Conservation (phyloP, 495 filamentous ascomycete genomes). For the Pseudotulostoma volvatum region DNA sequence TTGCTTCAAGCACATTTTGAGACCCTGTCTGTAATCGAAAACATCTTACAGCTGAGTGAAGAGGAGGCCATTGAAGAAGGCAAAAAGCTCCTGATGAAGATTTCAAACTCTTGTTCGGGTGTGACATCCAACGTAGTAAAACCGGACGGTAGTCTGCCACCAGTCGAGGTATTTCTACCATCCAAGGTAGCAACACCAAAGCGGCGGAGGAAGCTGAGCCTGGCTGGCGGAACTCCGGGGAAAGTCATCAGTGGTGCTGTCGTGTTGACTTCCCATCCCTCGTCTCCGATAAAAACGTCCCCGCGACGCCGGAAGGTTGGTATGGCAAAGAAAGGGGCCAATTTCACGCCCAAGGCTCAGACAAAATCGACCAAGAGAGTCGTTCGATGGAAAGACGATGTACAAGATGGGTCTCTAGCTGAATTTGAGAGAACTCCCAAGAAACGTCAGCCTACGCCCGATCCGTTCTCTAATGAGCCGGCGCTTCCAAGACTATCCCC, state of each 20-base stretch:
- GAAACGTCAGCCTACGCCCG: constrained; percentile 36
- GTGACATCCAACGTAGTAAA: constrained; percentile 73
- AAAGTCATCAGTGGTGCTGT: constrained; percentile 16
- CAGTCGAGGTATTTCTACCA: constrained; percentile 35
- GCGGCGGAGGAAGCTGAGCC: constrained; percentile 47
- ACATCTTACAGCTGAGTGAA: constrained; percentile 65
- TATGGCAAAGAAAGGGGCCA: constrained; percentile 56
- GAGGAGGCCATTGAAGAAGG: constrained; percentile 65
- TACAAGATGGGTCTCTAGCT: constrained; percentile 62
- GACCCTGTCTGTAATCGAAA: constrained; percentile 62
- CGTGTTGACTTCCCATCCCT: constrained; percentile 20
- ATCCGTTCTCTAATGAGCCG: constrained; percentile 33
- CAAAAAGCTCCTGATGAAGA: constrained; percentile 57
- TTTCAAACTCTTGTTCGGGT: constrained; percentile 58
- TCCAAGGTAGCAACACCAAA: constrained; percentile 55
- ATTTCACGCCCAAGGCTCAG: constrained; percentile 67
- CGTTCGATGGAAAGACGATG: constrained; percentile 89
- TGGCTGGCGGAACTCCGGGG: constrained; percentile 21
- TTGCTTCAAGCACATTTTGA: constrained; percentile 85
- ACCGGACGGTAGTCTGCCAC: constrained; percentile 59
- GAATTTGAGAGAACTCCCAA: constrained; percentile 83
- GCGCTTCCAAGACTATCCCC: constrained; percentile 22
- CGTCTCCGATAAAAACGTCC: constrained; percentile 51
- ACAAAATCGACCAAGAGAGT: constrained; percentile 45
- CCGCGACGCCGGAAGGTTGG: constrained; percentile 63